A percentile compares a stretch with the other conserved stretches of the same genome.
Conservation (phyloP, 768 basidiomycete genomes). For the Tephrocybe sp. region DNA sequence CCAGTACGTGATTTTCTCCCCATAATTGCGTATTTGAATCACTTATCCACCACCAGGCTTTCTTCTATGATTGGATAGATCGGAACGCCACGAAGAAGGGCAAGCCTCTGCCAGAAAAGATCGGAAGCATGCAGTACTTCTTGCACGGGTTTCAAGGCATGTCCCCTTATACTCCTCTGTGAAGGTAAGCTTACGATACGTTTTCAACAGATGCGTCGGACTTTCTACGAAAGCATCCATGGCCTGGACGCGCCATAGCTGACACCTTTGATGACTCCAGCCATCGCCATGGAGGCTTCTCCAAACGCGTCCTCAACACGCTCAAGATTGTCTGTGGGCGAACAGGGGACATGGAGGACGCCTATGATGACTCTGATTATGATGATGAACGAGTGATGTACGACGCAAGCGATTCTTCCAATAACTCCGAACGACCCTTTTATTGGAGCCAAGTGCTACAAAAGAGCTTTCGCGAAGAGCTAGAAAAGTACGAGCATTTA, state of each 20-base stretch:
- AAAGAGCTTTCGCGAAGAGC: constrained; percentile 80
- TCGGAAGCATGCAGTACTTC: constrained; percentile 90
- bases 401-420: constrained; percentile 56
- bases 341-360: constrained; percentile 72
- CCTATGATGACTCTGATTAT: constrained; percentile 69
- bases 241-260: constrained; percentile 81
- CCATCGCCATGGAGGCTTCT: constrained; percentile 67
- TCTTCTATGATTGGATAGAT: constrained; percentile 93
- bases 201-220: constrained; percentile 71
- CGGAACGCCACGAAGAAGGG: constrained; percentile 80
- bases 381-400: constrained; percentile 74
- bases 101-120: constrained; percentile 81
- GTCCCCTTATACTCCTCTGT: background rate
- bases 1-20: constrained; percentile 46
- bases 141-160: constrained; percentile 78
- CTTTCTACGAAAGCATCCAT: constrained; percentile 83
- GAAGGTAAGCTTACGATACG: background rate
- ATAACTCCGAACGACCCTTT: constrained; percentile 60
- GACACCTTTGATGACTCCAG: constrained; percentile 87
- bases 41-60: constrained; percentile 50
- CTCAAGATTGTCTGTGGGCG: constrained; percentile 83
- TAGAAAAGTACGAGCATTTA: constrained; percentile 68
- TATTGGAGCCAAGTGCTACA: constrained; percentile 83
- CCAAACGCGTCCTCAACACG: constrained; percentile 67
- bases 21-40: background rate